These are phyloP conservation scores for Salix arbutifolia DNA, from an alignment of 345 rosid species.

Conservation along the genomic window DNA sequence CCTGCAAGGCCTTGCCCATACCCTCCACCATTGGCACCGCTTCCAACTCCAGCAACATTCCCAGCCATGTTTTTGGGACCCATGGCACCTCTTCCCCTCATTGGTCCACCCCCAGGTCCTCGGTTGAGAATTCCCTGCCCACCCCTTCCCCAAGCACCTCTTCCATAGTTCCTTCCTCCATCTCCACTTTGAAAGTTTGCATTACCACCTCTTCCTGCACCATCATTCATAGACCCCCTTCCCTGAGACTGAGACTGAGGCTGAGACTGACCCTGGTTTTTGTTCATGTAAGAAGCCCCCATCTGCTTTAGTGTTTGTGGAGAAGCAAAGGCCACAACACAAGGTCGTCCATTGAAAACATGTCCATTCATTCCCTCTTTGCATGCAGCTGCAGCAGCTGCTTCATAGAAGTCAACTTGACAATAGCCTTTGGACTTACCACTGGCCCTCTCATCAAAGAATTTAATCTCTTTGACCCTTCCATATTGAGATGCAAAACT, in stretches of 20 bases:
- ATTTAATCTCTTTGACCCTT: slow-evolving; percentile 74
- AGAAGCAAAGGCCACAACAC: slow-evolving; percentile 86
- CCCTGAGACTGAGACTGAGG: slow-evolving; percentile 60
- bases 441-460: slow-evolving; percentile 81
- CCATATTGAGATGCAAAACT: slow-evolving; percentile 65
- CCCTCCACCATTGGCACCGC: slow-evolving; percentile 48
- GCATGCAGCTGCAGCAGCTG: slow-evolving; percentile 64
- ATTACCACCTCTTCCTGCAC: slow-evolving; percentile 60
- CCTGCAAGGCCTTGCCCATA: slow-evolving; percentile 71
- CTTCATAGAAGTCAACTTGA: slow-evolving; percentile 76
- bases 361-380: slow-evolving; percentile 79
- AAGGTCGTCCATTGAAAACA: slow-evolving; percentile 68
- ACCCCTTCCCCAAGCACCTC: slow-evolving; percentile 76
- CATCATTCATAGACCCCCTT: slow-evolving; percentile 67
- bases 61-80: slow-evolving; percentile 58
- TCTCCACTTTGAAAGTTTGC: slow-evolving; percentile 67
- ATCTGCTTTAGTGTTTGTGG: slow-evolving; percentile 75
- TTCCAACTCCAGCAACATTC: slow-evolving; percentile 35
- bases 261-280: slow-evolving; percentile 60
- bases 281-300: slow-evolving; percentile 67
- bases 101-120: slow-evolving; percentile 60
- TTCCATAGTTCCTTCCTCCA: slow-evolving; percentile 63
- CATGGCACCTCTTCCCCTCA: slow-evolving; percentile 63
- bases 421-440: slow-evolving; percentile 91
- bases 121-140: slow-evolving; percentile 58